Percentiles rank a stretch among this genome's conserved stretches.
Evolutionary conservation across 352 stramenopile species (phyloP).

Genomic region (Albugo laibachii): DNA sequence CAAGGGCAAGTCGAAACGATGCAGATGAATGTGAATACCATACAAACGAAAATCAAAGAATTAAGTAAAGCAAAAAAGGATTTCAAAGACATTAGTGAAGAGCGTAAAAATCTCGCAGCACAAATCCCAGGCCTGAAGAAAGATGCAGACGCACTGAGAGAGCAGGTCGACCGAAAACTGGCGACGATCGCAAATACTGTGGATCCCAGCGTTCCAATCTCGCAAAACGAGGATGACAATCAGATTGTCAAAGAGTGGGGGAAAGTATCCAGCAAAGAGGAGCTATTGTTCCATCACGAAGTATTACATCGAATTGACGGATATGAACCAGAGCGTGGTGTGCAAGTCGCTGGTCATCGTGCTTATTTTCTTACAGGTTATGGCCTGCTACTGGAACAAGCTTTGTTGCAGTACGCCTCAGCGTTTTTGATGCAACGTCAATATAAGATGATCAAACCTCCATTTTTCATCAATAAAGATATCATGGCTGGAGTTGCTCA

Average conservation of each 20-base stretch:
- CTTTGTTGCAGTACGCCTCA: conserved; percentile 97
- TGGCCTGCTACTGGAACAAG: conserved; percentile 97
- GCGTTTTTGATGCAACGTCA: conserved; percentile 88
- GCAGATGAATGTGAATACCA: conserved; percentile 72
- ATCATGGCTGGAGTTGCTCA: conserved; percentile 96
- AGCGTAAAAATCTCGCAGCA: conserved; percentile 57
- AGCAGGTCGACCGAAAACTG: conserved; percentile 53
- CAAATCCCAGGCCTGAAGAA: conserved; percentile 55
- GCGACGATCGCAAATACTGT: conserved; percentile 95
- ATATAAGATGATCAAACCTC: conserved; percentile 97
- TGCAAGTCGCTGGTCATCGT: conserved; percentile 91
- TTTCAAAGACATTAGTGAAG: conserved; percentile 57
- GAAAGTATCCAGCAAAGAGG: conserved; percentile 36
- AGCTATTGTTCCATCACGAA: conserved; percentile 89
- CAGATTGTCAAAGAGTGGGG: conserved; percentile 81
- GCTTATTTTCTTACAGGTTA: conserved; percentile 98
- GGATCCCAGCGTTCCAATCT: conserved; percentile 89
- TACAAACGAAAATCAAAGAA: conserved; percentile 77
- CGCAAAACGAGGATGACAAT: conserved; percentile 94
- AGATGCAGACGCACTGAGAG: conserved; percentile 56
- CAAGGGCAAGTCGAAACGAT: conserved; percentile 69
- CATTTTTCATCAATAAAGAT: conserved; percentile 99
- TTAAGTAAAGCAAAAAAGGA: conserved; percentile 78
- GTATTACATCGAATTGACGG: conserved; percentile 97
- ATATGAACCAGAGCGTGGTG: conserved; percentile 95